Percentiles rank a stretch among this genome's conserved stretches.
Evolutionary conservation across 2,329 filamentous ascomycete genomes (phyloP).

Genomic region (Fusarium stilboides): DNA sequence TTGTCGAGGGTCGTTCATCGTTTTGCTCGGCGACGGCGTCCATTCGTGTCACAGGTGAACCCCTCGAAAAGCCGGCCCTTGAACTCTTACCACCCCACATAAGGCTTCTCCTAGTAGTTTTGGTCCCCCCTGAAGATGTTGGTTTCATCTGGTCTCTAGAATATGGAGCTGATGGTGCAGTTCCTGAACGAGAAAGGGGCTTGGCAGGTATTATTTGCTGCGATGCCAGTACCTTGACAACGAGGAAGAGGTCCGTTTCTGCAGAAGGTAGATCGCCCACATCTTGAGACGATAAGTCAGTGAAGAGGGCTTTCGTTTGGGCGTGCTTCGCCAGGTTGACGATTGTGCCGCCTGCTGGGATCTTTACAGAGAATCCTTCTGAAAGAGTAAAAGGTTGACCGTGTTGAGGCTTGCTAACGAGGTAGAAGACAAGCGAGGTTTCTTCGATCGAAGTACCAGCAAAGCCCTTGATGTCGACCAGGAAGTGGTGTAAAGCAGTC

Average conservation of each 20-base stretch:
- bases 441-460: conserved; percentile 82
- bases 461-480: conserved; percentile 88
- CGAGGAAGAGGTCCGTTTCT: conserved; percentile 83
- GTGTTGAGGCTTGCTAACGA: conserved; percentile 80
- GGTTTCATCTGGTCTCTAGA: conserved; percentile 65
- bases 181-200: conserved; percentile 67
- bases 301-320: conserved; percentile 87
- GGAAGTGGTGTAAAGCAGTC: conserved; percentile 82
- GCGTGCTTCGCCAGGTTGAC: conserved; percentile 74
- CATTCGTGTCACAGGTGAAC: conserved; percentile 64
- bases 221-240: conserved; percentile 81
- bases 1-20: conserved; percentile 58
- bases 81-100: conserved; percentile 78
- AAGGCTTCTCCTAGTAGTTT: conserved; percentile 72
- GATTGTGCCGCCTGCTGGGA: conserved; percentile 81
- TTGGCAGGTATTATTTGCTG: conserved; percentile 65
- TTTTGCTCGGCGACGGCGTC: conserved; percentile 70
- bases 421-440: conserved; percentile 81
- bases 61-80: conserved; percentile 69
- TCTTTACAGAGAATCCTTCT: conserved; percentile 85
- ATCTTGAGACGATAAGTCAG: conserved; percentile 85
- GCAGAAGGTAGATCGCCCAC: conserved; percentile 73
- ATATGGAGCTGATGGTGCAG: conserved; percentile 58
- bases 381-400: conserved; percentile 78
- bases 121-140: conserved; percentile 64